Percentiles rank a stretch among this genome's conserved stretches.
These are phyloP conservation scores for Coemansia sp. DNA, from an alignment of 192 early-diverging fungal genomes.

Conservation along the genomic window DNA sequence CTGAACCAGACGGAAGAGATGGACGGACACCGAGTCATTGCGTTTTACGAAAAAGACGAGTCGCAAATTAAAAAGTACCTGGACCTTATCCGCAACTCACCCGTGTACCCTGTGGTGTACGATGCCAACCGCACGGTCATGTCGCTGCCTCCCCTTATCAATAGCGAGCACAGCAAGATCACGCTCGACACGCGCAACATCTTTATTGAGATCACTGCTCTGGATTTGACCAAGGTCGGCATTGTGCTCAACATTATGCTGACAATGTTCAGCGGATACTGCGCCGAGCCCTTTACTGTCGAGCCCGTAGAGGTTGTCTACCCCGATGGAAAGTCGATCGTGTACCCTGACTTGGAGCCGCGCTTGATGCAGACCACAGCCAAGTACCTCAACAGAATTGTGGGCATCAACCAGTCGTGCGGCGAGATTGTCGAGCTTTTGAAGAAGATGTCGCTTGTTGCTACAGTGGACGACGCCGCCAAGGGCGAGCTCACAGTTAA, in stretches of 20 bases:
- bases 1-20: constrained; percentile 85
- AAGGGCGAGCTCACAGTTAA: constrained; percentile 59
- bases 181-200: constrained; percentile 89
- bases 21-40: constrained; percentile 85
- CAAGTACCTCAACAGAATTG: constrained; percentile 84
- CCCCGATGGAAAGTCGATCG: constrained; percentile 63
- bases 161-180: constrained; percentile 97
- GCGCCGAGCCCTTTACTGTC: constrained; percentile 84
- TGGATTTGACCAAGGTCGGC: constrained; percentile 91
- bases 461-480: constrained; percentile 40
- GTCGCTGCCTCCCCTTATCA: constrained; percentile 98
- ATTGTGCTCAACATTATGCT: constrained; percentile 91
- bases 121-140: constrained; percentile 79
- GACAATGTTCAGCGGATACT: constrained; percentile 95
- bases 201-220: constrained; percentile 97
- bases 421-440: constrained; percentile 72
- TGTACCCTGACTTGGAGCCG: constrained; percentile 71
- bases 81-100: constrained; percentile 86
- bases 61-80: constrained; percentile 84
- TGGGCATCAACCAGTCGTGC: constrained; percentile 66
- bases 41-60: constrained; percentile 76
- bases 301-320: constrained; percentile 90
- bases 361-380: constrained; percentile 68
- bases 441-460: constrained; percentile 83
- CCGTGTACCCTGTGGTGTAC: constrained; percentile 87